Evolutionary conservation across 78 protist genomes (phyloP).

Genomic region (Emiliania huxleyi): DNA sequence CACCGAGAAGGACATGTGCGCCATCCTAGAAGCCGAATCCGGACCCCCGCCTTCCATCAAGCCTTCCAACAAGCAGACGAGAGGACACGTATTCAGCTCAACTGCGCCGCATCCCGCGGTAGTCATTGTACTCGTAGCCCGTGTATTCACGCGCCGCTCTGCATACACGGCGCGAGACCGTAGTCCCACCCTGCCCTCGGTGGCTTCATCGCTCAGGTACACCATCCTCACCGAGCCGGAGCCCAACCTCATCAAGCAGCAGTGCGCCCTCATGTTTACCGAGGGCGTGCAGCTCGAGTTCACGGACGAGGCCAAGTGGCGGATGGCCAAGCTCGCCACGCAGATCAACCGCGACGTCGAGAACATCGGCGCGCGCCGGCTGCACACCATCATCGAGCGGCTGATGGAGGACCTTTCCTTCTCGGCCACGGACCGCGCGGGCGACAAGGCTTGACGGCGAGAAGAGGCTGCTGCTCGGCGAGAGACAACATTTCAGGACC

Average conservation of each 20-base stretch:
- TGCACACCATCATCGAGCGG: slow-evolving; percentile 66
- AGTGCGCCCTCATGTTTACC: slow-evolving; percentile 63
- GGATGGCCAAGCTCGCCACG: slow-evolving; percentile 61
- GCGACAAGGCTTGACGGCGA: too few relatives aligned
- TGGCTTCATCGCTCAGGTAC: neutral
- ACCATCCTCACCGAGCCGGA: slow-evolving; percentile 85
- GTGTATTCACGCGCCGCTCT: too few relatives aligned
- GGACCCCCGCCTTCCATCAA: too few relatives aligned
- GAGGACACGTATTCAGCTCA: too few relatives aligned
- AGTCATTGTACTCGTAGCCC: too few relatives aligned
- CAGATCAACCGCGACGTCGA: slow-evolving; percentile 80
- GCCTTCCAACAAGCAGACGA: too few relatives aligned
- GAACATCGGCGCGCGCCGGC: slow-evolving; percentile 88
- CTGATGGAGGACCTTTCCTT: slow-evolving; percentile 16
- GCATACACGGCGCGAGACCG: too few relatives aligned
- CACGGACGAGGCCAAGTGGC: slow-evolving; percentile 69
- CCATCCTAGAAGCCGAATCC: too few relatives aligned
- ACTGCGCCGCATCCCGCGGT: too few relatives aligned
- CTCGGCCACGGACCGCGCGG: neutral
- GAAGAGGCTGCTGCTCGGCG: too few relatives aligned
- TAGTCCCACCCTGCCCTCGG: too few relatives aligned
- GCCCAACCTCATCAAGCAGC: slow-evolving; percentile 81
- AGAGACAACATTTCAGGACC: too few relatives aligned
- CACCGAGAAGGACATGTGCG: slow-evolving; percentile 68
- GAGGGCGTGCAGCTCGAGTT: slow-evolving; percentile 66